Base-by-base conservation (phyloP, 2,329 filamentous ascomycete genomes). In the Nigrospora sphaerica region DNA sequence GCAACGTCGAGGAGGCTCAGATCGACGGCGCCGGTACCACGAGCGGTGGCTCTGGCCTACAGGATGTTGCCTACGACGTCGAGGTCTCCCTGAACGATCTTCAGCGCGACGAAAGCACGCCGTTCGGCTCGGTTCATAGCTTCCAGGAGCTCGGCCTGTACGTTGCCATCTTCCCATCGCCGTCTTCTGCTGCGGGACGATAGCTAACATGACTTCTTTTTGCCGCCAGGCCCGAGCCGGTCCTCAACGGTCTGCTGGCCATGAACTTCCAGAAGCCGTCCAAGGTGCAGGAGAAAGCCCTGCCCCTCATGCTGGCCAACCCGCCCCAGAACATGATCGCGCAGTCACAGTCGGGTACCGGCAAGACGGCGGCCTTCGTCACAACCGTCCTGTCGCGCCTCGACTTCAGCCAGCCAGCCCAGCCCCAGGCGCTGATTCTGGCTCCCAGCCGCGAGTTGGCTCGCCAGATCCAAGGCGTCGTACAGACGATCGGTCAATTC, bases 291-390 rank as follows among this genome's bases (percentile, higher is more conserved):
- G 93, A 95, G 67, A 88, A 86, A 57, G 93, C 93, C 1, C 78
- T 98, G 16, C 93, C 93, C 28, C 77, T 98, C 46, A 86, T 98
- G 61, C 79, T 98, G 52, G 73, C 79, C 57, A 75, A 95, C 61
- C 92, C 93, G n/a, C 86, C 92, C 1, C 77, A 78, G 54, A 97
- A 97, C 68, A 86, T 98, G 78, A 92, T 98, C 61, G 93, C 91
- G 4, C 93, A 98, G 69, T 98, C 93, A n/a, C 93, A 98, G 67
- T 98, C 93, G 2, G 93, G 93, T 57, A 98, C 93, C 17, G 93
- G 93, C 61, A 98, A 98, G 75, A 98, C 93, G 0, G 93, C 91
- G 17, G 93, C 93, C 18, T 98, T 98, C 65, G 88, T 93, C 39
- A 84, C 95, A 51, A 95, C 95, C 50, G 86, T 95, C 50, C 78